A percentile compares a stretch with the other conserved stretches of the same genome.
phyloP scores from a whole-genome alignment of 2,329 filamentous ascomycete genomes.

The Huntiella savannae region DNA sequence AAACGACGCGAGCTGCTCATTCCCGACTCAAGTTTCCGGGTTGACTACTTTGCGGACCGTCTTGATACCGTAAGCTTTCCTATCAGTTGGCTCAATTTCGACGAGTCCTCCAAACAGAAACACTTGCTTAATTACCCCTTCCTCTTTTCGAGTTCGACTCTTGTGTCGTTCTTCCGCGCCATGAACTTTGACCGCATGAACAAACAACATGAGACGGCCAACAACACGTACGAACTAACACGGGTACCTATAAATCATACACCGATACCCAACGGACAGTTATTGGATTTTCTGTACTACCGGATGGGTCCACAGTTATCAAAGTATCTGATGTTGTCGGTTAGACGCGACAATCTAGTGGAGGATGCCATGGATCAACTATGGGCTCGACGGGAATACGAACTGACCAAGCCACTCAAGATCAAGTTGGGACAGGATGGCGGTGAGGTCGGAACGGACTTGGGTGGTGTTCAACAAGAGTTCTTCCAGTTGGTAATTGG shows the following conservation, averaged over 20 bases:
- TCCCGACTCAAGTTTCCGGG: constrained; percentile 49
- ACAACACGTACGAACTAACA: constrained; percentile 35
- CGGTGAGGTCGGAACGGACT: constrained; percentile 80
- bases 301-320: constrained; percentile 47
- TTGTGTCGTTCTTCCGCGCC: constrained; percentile 71
- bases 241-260: constrained; percentile 35
- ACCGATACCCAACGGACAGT: constrained; percentile 35
- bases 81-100: constrained; percentile 46
- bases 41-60: constrained; percentile 56
- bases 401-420: constrained; percentile 71
- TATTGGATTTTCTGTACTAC: constrained; percentile 42
- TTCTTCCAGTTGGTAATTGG: constrained; percentile 76
- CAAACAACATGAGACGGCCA: constrained; percentile 52
- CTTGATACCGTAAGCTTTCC: constrained; percentile 60
- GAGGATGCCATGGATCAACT: constrained; percentile 68
- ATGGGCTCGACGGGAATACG: constrained; percentile 66
- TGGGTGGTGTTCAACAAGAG: constrained; percentile 89
- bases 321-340: constrained; percentile 51
- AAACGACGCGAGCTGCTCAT: constrained; percentile 45
- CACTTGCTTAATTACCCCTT: constrained; percentile 70
- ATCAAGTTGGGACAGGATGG: constrained; percentile 66
- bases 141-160: constrained; percentile 51
- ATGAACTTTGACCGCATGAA: constrained; percentile 82
- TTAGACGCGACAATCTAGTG: constrained; percentile 48
- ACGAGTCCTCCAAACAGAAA: constrained; percentile 39